Base-by-base conservation (phyloP, 192 early-diverging fungal species). In the Gigaspora rosea region DNA sequence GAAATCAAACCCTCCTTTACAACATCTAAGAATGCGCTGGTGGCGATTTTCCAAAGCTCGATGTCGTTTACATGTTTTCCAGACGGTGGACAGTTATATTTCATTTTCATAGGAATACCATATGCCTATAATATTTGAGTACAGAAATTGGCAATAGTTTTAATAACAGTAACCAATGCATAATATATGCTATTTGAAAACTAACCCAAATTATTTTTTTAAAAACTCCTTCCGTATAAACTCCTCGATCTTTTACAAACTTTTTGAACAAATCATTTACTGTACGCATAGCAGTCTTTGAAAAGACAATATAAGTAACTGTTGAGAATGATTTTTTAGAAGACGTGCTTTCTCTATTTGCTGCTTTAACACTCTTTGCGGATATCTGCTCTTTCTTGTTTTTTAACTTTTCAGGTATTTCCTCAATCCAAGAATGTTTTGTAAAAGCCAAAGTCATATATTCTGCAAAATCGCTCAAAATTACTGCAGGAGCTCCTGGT, bases 231-330 rank as follows among this genome's bases (percentile, higher is more conserved):
- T 85, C 78, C 0, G 80, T 80, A 70, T 89, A 95, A 1, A 95
- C 65, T 12, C 75, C 83, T 16, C 80, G 71, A 32, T 86, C 77
- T 0, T 78, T 69, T 13, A 83, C 81, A 80, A 89, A 87, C 11
- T 78, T 80, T 15, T 89, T 88, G 59, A 93, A 90, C 16, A 90
- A 51, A 65, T 81, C 80, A 2, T 85, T 83, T 13, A 93, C 85
- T 18, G 82, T 73, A 27, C 82, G 78, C 72, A 92, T 87, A 15
- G 82, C 85, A 20, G 80, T 88, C 70, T 93, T 93, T 56, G 90
- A 87, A 4, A 96, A 78, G 1, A 91, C 88, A 85, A 95, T 93
- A 76, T 91, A 95, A 0, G 94, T 95, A 20, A 90, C 82, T 4
- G 78, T 80, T 0, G 81, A 75, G 70, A 79, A 81, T 50, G 80